A percentile compares a stretch with the other conserved stretches of the same genome.
Evolutionary conservation across 257 asterid genomes (phyloP).

Genomic region (Avicennia marina): DNA sequence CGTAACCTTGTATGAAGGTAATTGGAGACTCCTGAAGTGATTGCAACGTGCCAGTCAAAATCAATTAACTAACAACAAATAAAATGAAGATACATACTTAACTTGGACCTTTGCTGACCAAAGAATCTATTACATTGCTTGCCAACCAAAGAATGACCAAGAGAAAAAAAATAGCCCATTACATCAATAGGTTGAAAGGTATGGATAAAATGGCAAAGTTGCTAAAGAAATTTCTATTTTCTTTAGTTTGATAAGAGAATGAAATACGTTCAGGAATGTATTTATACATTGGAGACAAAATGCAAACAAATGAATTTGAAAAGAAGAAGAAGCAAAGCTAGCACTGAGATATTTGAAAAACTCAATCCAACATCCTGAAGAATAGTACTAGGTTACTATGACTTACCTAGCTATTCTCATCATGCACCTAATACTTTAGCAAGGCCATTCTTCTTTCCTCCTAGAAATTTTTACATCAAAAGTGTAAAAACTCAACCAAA

Average conservation of each 20-base stretch:
- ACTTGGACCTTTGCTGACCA: slow-evolving; percentile 81
- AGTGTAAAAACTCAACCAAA: slow-evolving; percentile 8
- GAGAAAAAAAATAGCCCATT: slow-evolving; percentile 47
- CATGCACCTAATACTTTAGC: slow-evolving; percentile 98
- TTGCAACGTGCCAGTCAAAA: slow-evolving; percentile 45
- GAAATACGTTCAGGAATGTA: slow-evolving; percentile 23
- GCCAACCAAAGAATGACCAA: slow-evolving; percentile 75
- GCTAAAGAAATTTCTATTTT: background rate
- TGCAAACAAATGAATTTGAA: slow-evolving; percentile 42
- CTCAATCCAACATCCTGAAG: slow-evolving; percentile 37
- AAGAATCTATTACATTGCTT: slow-evolving; percentile 69
- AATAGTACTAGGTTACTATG: slow-evolving; percentile 32
- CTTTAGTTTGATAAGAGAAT: slow-evolving; percentile 21
- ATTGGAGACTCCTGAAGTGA: slow-evolving; percentile 45
- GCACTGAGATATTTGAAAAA: slow-evolving; percentile 52
- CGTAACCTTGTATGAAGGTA: slow-evolving; percentile 44
- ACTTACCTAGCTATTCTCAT: slow-evolving; percentile 99
- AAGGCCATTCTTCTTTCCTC: slow-evolving; percentile 98
- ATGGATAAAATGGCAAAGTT: no score
- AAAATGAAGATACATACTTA: slow-evolving; percentile 74
- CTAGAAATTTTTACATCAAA: slow-evolving; percentile 37
- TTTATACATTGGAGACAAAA: slow-evolving; percentile 25
- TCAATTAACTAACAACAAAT: slow-evolving; percentile 49
- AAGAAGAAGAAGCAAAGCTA: slow-evolving; percentile 33
- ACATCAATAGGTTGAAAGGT: slow-evolving; percentile 42